Conservation (phyloP, 345 rosid species). For the Nasturtium officinale region DNA sequence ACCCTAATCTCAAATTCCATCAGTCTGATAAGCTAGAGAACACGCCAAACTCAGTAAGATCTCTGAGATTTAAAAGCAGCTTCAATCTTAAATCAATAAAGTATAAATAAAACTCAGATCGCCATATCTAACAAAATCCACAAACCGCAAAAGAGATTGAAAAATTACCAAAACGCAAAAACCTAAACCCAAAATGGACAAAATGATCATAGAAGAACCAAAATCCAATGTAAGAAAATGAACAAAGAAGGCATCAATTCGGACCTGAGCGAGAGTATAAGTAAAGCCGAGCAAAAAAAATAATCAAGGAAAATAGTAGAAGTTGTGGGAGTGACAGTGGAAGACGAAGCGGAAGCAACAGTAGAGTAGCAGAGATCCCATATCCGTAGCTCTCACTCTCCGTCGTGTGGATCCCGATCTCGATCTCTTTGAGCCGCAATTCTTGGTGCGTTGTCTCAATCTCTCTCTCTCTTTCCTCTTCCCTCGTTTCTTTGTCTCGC, state of each 20-base stretch:
- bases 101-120: constrained; percentile 22
- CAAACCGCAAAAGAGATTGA: constrained; percentile 11
- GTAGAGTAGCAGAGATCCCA: constrained; percentile 41
- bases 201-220: constrained; percentile 1
- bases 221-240: constrained; percentile 16
- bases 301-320: constrained; percentile 32
- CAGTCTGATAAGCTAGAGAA: not conserved
- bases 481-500: constrained; percentile 6
- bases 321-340: constrained; percentile 41
- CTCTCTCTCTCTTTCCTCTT: constrained; percentile 15
- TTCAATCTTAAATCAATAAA: not conserved
- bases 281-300: constrained; percentile 2
- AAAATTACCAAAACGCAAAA: constrained; percentile 12
- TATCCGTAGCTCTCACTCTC: constrained; percentile 34
- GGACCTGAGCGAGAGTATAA: constrained; percentile 31
- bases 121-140: constrained; percentile 1
- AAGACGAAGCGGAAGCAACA: constrained; percentile 37
- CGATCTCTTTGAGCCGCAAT: constrained; percentile 33
- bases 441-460: constrained; percentile 36
- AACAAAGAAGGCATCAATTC: constrained; percentile 3
- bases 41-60: constrained; percentile 18
- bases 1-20: constrained; percentile 20
- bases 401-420: constrained; percentile 42
- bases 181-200: constrained; percentile 36
- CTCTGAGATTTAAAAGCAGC: not conserved